These are phyloP conservation scores for Sporothrix inflata DNA, from an alignment of 2,329 filamentous ascomycete genomes.

Conservation along the genomic window DNA sequence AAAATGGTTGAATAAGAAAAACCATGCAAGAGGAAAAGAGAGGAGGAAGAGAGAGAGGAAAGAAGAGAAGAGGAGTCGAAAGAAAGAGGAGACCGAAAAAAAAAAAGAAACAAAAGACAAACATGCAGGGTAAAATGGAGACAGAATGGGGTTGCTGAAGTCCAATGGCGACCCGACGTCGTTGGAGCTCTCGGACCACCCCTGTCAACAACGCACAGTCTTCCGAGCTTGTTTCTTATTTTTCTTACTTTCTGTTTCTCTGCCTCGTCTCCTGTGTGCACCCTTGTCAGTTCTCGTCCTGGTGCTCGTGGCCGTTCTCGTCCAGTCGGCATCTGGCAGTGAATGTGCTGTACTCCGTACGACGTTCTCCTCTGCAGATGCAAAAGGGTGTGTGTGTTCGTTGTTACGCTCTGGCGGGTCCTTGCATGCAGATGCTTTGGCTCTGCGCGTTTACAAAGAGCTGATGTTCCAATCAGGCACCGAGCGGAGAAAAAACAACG, in stretches of 20 bases:
- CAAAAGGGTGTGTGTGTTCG: background rate
- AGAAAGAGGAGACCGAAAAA: slow-evolving; percentile 6
- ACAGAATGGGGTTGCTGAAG: background rate
- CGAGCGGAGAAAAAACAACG: slow-evolving; percentile 16
- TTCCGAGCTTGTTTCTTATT: slow-evolving; percentile 39
- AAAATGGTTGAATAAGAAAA: slow-evolving; percentile 16
- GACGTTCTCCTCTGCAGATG: background rate
- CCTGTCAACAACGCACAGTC: slow-evolving; percentile 5
- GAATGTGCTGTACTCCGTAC: background rate
- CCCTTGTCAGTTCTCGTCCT: background rate
- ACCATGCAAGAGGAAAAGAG: background rate
- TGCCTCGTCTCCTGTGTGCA: background rate
- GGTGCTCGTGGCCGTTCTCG: background rate
- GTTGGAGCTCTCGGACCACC: slow-evolving; percentile 20
- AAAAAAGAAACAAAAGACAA: slow-evolving; percentile 11
- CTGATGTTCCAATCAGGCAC: slow-evolving; percentile 30
- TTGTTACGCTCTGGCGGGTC: slow-evolving; percentile 29
- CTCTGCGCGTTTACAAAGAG: background rate
- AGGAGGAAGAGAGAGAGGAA: background rate
- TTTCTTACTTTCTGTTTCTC: background rate
- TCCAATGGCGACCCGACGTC: slow-evolving; percentile 14
- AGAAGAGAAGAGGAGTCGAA: background rate
- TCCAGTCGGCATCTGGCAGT: slow-evolving; percentile 18
- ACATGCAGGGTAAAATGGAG: slow-evolving; percentile 15
- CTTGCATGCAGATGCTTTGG: slow-evolving; percentile 26